Evolutionary conservation across 2,329 filamentous ascomycete species (phyloP).

Genomic region (Arthroderma sp.): DNA sequence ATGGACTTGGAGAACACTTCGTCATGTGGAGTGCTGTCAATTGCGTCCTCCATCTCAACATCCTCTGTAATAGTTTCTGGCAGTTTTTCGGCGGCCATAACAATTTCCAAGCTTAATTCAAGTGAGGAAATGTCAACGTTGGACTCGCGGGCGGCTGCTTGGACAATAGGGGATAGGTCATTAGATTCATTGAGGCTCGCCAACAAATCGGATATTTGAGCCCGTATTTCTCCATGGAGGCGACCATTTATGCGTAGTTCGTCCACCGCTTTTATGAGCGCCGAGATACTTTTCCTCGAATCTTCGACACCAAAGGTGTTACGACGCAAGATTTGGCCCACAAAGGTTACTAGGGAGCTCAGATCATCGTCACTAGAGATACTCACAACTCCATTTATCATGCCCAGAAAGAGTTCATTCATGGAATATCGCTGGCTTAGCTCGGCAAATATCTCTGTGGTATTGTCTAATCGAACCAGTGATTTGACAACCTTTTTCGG

Average conservation of each 20-base stretch:
- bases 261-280: constrained; percentile 22
- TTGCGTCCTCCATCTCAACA: constrained; percentile 36
- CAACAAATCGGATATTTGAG: constrained; percentile 52
- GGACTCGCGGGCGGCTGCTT: constrained; percentile 51
- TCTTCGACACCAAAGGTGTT: constrained; percentile 20
- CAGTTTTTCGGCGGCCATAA: constrained; percentile 46
- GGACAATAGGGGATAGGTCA: constrained; percentile 49
- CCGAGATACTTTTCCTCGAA: constrained; percentile 18
- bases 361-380: constrained; percentile 16
- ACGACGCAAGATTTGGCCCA: constrained; percentile 25
- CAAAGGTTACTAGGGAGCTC: constrained; percentile 32
- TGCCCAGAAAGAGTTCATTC: constrained; percentile 23
- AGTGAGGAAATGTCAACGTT: constrained; percentile 61
- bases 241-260: constrained; percentile 34
- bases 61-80: constrained; percentile 40
- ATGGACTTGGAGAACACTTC: constrained; percentile 22
- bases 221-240: constrained; percentile 38
- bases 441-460: constrained; percentile 21
- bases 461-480: constrained; percentile 23
- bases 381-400: constrained; percentile 13
- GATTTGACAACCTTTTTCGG: constrained; percentile 54
- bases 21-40: constrained; percentile 15
- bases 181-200: constrained; percentile 51
- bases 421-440: constrained; percentile 22
- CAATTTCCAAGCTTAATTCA: constrained; percentile 60